Base-by-base conservation (phyloP, 495 filamentous ascomycete species). In the Chaetomium cochliodes region DNA sequence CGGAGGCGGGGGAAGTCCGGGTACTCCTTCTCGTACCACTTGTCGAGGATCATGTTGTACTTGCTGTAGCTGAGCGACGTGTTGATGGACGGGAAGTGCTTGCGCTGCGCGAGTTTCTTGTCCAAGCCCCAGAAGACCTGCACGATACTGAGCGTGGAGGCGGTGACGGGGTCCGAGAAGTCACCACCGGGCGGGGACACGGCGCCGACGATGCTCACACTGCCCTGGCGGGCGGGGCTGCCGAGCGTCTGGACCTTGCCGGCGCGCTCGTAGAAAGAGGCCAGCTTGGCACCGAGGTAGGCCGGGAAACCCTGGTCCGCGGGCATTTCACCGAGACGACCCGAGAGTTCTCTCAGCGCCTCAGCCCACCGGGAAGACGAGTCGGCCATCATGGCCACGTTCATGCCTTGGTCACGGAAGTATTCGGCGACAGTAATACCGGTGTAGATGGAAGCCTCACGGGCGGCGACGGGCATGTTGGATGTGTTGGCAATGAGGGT, bases 111-210 rank as follows among this genome's bases (percentile, higher is more conserved):
- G 59, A 99, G 87, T 80, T 97, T 97, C 87, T 99, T 98, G 81
- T 99, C 94, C 39, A 98, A 83, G 82, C 94, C 96, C 94, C 94
- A 99, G 83, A 99, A 98, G 64, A 99, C 94, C 72, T 99, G 94
- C 71, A 98, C 96, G 74, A 99, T 99, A 87, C 91, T 86, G 23
- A 99, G 87, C 8, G 96, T 99, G 74, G 89, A 88, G 68, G 85
- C 91, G 16, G 96, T 99, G 74, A 99, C 96, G 23, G 94, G 94
- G 79, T 99, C 94, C 52, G 94, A 97, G 86, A 97, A 99, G 82
- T 99, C 94, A 84, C 96, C 94, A 79, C 92, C 94, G 4, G 94
- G 94, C 49, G 94, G 94, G 67, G 92, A 96, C 76, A 99, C 94
- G 61, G 94, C 94, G 72, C 92, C 94, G 71, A 99, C 94, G 72